Evolutionary conservation across 352 stramenopile species (phyloP), one percentile per base, ranked within the genome.

Genomic region (Globisporangium spiculum): DNA sequence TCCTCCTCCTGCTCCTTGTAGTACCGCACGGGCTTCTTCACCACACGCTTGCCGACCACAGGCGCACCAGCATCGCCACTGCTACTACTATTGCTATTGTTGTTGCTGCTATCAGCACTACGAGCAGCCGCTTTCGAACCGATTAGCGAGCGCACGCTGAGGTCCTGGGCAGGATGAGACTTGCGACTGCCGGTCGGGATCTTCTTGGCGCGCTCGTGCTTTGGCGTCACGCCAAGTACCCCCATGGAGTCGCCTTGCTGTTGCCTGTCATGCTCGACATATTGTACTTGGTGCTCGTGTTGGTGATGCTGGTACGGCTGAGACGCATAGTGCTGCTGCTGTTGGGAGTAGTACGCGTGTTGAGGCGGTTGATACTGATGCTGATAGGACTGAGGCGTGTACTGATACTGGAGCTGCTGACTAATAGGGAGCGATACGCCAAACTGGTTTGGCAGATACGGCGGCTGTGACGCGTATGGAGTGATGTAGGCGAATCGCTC

Each of bases 271-370:
- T 32, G 27, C 27, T 32, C 27, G 27, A 32, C 3, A 32, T 32
- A 32, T 32, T 32, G 27, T 32, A 3, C 2, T 4, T 32, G 27
- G 27, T 32, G 27, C 27, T 32, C 27, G 0, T 32, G 27, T 44
- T 44, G 36, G 10, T 44, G 36, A 2, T 12, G 10, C 10, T 16
- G 36, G 36, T 16, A 44, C 36, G 12, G 34, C 8, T 38, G 34
- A 38, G 34, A 7, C 34, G 34, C 8, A 12, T 38, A 14, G 9
- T 59, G 20, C 9, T 76, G 73, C 3, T 65, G 58, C 64, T 71
- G 66, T 56, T 74, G 72, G 26, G 14, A 32, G 18, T 27, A 14
- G 6, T 34, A 27, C 18, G 24, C 8, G 1, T 58, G 14, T 5
- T n/a, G 24, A 9, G 1, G 14, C 26, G 26, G 20, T 22, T 20